phyloP scores from a whole-genome alignment of 169 alveolate genomes.

The Sarcocystis neurona region DNA sequence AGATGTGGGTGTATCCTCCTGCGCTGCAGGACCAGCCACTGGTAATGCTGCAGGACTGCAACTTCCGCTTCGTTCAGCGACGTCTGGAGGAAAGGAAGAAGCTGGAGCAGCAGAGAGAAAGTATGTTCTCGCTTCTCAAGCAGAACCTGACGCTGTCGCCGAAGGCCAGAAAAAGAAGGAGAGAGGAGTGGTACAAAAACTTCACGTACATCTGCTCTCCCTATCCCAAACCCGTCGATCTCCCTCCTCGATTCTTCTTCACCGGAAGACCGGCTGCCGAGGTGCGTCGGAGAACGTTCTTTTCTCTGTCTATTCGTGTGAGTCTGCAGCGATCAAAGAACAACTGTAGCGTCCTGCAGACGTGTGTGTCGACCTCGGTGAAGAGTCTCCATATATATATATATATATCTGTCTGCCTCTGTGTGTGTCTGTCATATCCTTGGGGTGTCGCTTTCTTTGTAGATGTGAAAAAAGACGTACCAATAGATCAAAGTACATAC shows the following conservation, averaged over 20 bases:
- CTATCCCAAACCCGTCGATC: not conserved
- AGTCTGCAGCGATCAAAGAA: no score
- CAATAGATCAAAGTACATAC: no score
- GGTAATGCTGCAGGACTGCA: not conserved
- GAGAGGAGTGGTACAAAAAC: not conserved
- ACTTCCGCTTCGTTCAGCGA: not conserved
- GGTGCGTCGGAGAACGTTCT: no score
- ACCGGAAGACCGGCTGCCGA: slow-evolving; percentile 19
- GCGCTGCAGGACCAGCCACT: not conserved
- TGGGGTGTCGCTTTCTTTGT: no score
- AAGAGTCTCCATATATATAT: no score
- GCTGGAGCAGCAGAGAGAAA: not conserved
- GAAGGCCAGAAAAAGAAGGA: not conserved
- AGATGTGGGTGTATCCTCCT: not conserved
- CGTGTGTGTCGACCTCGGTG: no score
- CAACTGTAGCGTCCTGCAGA: no score
- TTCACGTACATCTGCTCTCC: not conserved
- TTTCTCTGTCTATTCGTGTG: no score
- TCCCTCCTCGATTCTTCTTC: slow-evolving; percentile 18
- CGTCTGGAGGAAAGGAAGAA: not conserved
- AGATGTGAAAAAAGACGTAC: no score
- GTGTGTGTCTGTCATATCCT: no score
- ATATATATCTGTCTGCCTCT: no score
- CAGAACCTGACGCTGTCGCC: not conserved
- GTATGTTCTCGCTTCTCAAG: not conserved